Base-by-base conservation (phyloP, 345 rosid genomes). In the Murraya koenigii region DNA sequence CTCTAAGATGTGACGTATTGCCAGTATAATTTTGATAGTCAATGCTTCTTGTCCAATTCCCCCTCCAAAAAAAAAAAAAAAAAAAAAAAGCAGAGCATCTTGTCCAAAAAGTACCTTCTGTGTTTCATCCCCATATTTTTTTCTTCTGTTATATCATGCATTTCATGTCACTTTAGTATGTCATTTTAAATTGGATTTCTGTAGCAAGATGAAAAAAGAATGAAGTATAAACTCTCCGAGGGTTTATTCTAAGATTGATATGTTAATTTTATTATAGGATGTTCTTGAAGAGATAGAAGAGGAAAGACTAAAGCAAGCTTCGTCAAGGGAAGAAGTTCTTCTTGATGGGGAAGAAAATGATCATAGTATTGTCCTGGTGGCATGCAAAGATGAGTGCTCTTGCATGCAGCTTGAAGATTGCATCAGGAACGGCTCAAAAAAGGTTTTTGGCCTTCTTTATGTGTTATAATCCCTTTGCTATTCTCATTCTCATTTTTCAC, bases 361-460 rank as follows among this genome's bases (percentile, higher is more conserved):
- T 77, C 84, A 81, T 80, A 87, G 92, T 73, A 89, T 92, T 64
- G 92, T 91, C 75, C 89, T 94, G 64, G 94, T 96, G 85, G 98
- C 93, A 47, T 94, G 98, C 87, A 94, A 92, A 85, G 99, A 96
- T 81, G 99, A 96, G 75, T 79, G 90, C 8, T 92, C 98, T 58
- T 94, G 99, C 85, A 86, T 94, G 99, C 99, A 96, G 85, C 97
- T 96, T 66, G 94, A 94, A 86, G 98, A 96, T 86, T 91, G 89
- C 85, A 88, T 96, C 80, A 86, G 59, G 23, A 86, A 92, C 59
- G 79, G 85, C 82, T 79, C 97, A 26, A 90, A 84, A 47, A 90
- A 91, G 97, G 99, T 90, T 78, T 49, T 52, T 77, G 26, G 58
- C 39, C 39, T 58, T 39, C 33, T 32, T 47, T 76, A 23, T 82